Percentiles rank a stretch among this genome's conserved stretches.
phyloP scores from a whole-genome alignment of 805 yeast species.

The Saccharomyces jurei region DNA sequence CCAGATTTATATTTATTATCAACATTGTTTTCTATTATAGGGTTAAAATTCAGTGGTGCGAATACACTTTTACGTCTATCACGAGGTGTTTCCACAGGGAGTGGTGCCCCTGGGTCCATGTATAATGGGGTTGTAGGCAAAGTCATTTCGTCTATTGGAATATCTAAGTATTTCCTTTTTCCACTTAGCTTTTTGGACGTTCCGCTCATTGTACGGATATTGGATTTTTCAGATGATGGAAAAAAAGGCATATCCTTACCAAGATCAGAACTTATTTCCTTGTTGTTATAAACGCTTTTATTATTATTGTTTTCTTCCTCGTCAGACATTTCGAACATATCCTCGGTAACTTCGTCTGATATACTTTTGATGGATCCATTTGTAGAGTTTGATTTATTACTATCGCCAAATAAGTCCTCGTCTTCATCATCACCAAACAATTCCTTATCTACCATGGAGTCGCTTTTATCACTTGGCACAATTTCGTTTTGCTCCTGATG shows the following conservation, averaged over 20 bases:
- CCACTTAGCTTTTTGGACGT: constrained; percentile 4
- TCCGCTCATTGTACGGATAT: constrained; percentile 1
- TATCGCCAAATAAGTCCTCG: constrained; percentile 33
- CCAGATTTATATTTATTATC: constrained; percentile 86
- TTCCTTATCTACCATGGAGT: constrained; percentile 22
- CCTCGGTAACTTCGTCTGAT: constrained; percentile 26
- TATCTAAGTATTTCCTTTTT: constrained; percentile 36
- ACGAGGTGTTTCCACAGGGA: constrained; percentile 48
- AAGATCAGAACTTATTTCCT: constrained; percentile 2
- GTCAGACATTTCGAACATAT: constrained; percentile 27
- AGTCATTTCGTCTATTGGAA: constrained; percentile 54
- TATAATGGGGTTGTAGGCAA: constrained; percentile 47
- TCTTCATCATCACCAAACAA: constrained; percentile 30
- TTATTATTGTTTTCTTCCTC: constrained; percentile 14
- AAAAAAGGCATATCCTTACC: neutral
- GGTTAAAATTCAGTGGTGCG: constrained; percentile 77
- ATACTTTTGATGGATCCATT: constrained; percentile 3
- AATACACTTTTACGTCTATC: constrained; percentile 54
- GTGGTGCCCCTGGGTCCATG: constrained; percentile 79
- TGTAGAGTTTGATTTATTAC: constrained; percentile 19
- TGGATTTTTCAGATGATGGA: constrained; percentile 5
- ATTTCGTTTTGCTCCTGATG: constrained; percentile 7
- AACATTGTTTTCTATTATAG: constrained; percentile 62
- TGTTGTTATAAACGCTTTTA: constrained; percentile 4
- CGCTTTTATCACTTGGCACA: constrained; percentile 1